Conservation (phyloP, 352 stramenopile species). For the Phytophthora hybrid region DNA sequence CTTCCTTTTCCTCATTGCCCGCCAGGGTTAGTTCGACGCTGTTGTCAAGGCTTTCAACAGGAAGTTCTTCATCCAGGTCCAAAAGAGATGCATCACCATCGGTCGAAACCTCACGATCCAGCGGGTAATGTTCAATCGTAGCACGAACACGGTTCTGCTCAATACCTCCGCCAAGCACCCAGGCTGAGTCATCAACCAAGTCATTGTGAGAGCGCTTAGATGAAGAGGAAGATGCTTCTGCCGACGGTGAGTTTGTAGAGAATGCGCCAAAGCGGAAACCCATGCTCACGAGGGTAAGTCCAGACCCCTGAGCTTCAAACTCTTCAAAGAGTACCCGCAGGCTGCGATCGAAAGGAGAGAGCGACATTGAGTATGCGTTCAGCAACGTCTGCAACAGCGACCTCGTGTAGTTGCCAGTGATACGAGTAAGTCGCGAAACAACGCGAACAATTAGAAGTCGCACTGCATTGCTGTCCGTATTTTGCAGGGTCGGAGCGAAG, state of each 20-base stretch:
- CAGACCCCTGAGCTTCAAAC: slow-evolving; percentile 53
- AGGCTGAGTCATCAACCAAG: slow-evolving; percentile 71
- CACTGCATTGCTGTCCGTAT: slow-evolving; percentile 16
- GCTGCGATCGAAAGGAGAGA: slow-evolving; percentile 64
- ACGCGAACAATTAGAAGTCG: slow-evolving; percentile 52
- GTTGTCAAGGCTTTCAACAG: slow-evolving; percentile 5
- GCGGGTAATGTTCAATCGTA: slow-evolving; percentile 76
- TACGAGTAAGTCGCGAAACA: slow-evolving; percentile 50
- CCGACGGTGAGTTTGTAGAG: slow-evolving; percentile 39
- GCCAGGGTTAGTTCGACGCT: slow-evolving; percentile 10
- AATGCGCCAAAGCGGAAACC: slow-evolving; percentile 81
- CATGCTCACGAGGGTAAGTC: slow-evolving; percentile 51
- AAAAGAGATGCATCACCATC: slow-evolving; percentile 43
- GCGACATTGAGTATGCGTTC: slow-evolving; percentile 71
- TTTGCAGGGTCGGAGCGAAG: slow-evolving; percentile 43
- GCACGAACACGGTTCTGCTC: slow-evolving; percentile 69
- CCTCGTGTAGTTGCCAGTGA: slow-evolving; percentile 52
- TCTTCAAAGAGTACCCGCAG: slow-evolving; percentile 65
- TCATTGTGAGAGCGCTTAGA: slow-evolving; percentile 54
- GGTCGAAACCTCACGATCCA: slow-evolving; percentile 53
- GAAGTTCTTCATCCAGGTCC: slow-evolving; percentile 32
- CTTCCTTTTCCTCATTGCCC: slow-evolving; percentile 16
- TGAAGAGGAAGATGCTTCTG: slow-evolving; percentile 33
- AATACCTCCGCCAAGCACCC: slow-evolving; percentile 72
- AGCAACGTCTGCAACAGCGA: slow-evolving; percentile 71